Conservation (phyloP, 176 grass and related monocot species). For the Ananas comosus region DNA sequence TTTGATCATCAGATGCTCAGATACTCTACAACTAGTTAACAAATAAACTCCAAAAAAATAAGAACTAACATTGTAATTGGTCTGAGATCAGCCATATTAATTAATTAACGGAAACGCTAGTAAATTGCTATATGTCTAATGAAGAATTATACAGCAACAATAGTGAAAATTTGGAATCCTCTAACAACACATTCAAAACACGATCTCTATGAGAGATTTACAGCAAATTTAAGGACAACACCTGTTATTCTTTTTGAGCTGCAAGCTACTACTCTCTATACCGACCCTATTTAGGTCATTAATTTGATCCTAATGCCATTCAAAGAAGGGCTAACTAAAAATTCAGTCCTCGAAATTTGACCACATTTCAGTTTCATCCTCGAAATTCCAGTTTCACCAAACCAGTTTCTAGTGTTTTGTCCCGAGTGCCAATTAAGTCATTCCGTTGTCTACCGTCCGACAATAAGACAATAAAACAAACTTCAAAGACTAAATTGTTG, state of each 20-base stretch:
- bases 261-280: slow-evolving; percentile 2
- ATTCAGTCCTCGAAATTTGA: too few relatives aligned
- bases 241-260: background rate
- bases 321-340: background rate
- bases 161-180: background rate
- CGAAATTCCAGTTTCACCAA: too few relatives aligned
- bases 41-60: background rate
- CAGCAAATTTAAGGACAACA: background rate
- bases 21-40: background rate
- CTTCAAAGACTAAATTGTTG: too few relatives aligned
- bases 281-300: background rate
- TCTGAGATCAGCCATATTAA: background rate
- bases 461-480: too few relatives aligned
- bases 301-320: slow-evolving; percentile 3
- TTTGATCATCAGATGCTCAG: background rate
- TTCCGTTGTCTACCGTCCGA: too few relatives aligned
- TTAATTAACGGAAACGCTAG: background rate
- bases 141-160: background rate
- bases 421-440: too few relatives aligned
- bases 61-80: background rate
- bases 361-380: too few relatives aligned
- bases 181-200: background rate
- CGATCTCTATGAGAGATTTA: background rate
- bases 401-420: too few relatives aligned
- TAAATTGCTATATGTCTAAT: background rate